A percentile compares a stretch with the other conserved stretches of the same genome.
Evolutionary conservation across 441 rosid genomes (phyloP).

Genomic region (Populus hybrid): DNA sequence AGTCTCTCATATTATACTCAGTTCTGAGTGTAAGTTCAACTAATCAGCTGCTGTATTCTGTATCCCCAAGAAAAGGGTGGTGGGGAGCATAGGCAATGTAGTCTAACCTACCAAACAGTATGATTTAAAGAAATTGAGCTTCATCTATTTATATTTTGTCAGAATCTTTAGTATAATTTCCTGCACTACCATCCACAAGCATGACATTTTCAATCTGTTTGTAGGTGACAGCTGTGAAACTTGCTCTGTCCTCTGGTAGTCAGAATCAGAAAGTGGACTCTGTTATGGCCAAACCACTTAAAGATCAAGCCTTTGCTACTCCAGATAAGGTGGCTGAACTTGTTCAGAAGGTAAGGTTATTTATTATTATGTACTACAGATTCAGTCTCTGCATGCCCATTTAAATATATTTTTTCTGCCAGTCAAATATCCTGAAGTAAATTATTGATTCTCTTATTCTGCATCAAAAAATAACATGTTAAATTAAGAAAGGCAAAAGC

Average conservation of each 20-base stretch:
- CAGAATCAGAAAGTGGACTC: constrained; percentile 67
- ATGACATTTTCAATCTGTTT: constrained; percentile 22
- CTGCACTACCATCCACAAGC: background rate
- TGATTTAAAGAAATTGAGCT: background rate
- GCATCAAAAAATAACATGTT: background rate
- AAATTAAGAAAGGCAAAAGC: background rate
- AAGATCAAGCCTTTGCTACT: constrained; percentile 93
- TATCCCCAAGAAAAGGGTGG: background rate
- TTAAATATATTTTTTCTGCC: background rate
- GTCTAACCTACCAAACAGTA: no score
- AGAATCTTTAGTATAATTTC: background rate
- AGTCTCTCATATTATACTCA: no score
- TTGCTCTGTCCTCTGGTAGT: constrained; percentile 59
- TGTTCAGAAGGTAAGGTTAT: constrained; percentile 70
- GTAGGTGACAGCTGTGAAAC: constrained; percentile 88
- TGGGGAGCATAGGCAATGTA: background rate
- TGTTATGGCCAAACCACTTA: constrained; percentile 79
- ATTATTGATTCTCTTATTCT: background rate
- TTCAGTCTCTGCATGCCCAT: background rate
- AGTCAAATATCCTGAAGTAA: background rate
- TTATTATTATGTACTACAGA: background rate
- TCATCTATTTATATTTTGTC: background rate
- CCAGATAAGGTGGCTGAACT: constrained; percentile 95
- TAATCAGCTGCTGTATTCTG: background rate
- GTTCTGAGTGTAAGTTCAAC: background rate